Conservation (phyloP, 768 basidiomycete genomes). For the Inosperma sp. region DNA sequence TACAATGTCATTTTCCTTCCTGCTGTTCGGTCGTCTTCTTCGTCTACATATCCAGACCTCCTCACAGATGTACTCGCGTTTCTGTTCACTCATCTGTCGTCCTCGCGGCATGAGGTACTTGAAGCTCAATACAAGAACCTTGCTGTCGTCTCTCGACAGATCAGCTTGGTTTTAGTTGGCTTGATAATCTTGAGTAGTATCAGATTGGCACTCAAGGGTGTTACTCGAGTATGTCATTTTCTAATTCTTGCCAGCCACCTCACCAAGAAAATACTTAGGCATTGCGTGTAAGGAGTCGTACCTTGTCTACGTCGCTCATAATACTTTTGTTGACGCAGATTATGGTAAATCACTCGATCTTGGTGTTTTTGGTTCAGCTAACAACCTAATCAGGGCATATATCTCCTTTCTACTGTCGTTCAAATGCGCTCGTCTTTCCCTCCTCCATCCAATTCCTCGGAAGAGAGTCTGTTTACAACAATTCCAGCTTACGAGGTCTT, state of each 20-base stretch:
- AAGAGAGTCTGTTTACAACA: constrained; percentile 58
- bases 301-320: constrained; percentile 70
- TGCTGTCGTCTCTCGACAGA: constrained; percentile 41
- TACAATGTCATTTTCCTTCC: constrained; percentile 46
- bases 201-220: constrained; percentile 62
- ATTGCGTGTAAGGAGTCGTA: constrained; percentile 61
- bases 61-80: constrained; percentile 23
- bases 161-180: constrained; percentile 68
- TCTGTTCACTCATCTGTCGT: constrained; percentile 6
- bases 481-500: constrained; percentile 73
- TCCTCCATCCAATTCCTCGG: constrained; percentile 37
- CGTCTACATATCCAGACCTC: constrained; percentile 39
- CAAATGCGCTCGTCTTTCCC: constrained; percentile 82
- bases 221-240: constrained; percentile 45
- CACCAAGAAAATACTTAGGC: constrained; percentile 31
- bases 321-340: constrained; percentile 74
- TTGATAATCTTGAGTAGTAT: constrained; percentile 72
- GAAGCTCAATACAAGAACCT: constrained; percentile 33
- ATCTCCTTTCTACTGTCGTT: constrained; percentile 76
- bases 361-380: too few species aligned
- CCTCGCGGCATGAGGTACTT: constrained; percentile 13
- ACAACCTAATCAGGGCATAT: too few species aligned
- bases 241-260: background rate
- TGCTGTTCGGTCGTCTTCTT: constrained; percentile 27
- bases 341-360: constrained; percentile 62